Evolutionary conservation across 805 yeast genomes (phyloP).

Genomic region (Yarrowia sp.): DNA sequence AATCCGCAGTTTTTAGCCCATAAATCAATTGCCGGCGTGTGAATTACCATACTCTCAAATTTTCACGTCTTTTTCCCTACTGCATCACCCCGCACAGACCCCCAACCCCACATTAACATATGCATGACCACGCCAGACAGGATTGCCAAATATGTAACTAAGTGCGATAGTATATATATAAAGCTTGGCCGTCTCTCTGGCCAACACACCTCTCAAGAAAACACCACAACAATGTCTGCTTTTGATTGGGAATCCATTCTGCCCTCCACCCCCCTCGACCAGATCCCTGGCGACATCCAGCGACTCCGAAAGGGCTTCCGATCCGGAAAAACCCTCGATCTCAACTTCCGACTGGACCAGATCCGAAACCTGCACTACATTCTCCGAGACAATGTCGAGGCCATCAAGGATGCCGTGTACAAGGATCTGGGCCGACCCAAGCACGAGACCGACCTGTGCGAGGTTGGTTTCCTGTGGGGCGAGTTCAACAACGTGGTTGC

Average conservation of each 20-base stretch:
- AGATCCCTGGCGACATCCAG: conserved; percentile 58
- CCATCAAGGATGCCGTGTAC: conserved; percentile 62
- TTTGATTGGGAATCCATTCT: conserved; percentile 41
- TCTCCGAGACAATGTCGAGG: conserved; percentile 63
- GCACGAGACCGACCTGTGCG: conserved; percentile 68
- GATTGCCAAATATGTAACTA: not conserved
- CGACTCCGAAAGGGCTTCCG: conserved; percentile 55
- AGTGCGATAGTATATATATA: conserved; percentile 6
- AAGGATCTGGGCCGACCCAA: conserved; percentile 72
- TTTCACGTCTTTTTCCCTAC: not conserved
- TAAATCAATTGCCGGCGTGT: no score
- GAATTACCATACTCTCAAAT: not conserved
- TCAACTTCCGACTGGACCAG: conserved; percentile 65
- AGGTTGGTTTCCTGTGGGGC: conserved; percentile 57
- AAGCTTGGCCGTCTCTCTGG: not conserved
- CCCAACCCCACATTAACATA: conserved; percentile 1
- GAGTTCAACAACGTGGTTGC: conserved; percentile 69
- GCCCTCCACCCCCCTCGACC: conserved; percentile 54
- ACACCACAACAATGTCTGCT: not conserved
- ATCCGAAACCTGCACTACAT: conserved; percentile 72
- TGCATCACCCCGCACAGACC: not conserved
- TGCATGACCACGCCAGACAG: not conserved
- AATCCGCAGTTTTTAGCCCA: no score
- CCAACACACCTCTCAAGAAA: no score
- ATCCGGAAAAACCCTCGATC: conserved; percentile 57